Base-by-base conservation (phyloP, 2,329 filamentous ascomycete species). In the Aspergillus puulaauensis region DNA sequence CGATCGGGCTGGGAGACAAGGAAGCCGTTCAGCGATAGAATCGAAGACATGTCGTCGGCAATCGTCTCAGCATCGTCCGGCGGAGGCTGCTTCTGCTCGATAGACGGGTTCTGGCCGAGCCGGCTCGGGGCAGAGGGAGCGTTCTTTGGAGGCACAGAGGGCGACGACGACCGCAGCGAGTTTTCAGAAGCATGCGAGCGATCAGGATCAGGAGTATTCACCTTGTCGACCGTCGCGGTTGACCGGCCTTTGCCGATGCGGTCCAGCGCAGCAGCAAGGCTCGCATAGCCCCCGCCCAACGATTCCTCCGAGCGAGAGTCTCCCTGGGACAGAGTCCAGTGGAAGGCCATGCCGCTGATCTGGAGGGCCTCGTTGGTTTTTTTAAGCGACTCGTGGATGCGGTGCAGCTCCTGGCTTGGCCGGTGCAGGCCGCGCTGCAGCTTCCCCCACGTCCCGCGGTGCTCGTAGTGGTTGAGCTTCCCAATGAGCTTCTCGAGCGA, bases 281-380 rank as follows among this genome's bases (percentile, higher is more conserved):
- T 86, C 1, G 86, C 86, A 66, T 88, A 90, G 44, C 87, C 87
- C 46, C 88, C 87, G 17, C 86, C 85, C 43, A 84, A 80, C 12
- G 84, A 80, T 15, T 82, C 81, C 62, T 88, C 85, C 27, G 27
- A 31, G 27, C 4, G 23, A 24, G 15, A 83, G 81, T 67, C 82
- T 83, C 19, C 78, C 31, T 79, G 79, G 8, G 85, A 85, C 3
- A 89, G 75, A 19, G 82, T 84, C 85, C 86, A 89, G 63, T 87
- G 82, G 70, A 89, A 89, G 64, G 88, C 84, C 46, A 88, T 79
- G 0, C 85, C 82, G 66, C 84, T 87, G 78, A 88, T 85, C 64
- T 82, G 82, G 49, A 90, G 72, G 2, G 83, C 81, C 63, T 89
- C 86, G 9, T 83, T 80, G 12, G 82, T 31, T 3, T 31, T 31